phyloP scores from a whole-genome alignment of 345 rosid genomes.

The Clausena lansium region DNA sequence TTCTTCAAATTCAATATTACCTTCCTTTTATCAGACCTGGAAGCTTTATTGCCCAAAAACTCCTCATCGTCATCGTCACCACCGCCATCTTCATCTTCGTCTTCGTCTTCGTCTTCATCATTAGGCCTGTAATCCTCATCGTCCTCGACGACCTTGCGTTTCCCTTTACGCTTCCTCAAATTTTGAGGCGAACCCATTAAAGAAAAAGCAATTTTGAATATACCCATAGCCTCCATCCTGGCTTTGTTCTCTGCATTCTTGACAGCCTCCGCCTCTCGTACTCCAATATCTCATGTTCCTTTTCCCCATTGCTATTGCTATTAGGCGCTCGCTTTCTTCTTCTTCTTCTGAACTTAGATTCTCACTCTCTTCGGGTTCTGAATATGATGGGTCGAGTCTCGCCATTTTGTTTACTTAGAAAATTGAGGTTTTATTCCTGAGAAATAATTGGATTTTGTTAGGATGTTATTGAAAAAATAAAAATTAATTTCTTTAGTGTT shows the following conservation, averaged over 20 bases:
- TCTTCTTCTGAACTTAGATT: slow-evolving; percentile 32
- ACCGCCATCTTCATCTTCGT: slow-evolving; percentile 14
- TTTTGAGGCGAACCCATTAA: slow-evolving; percentile 36
- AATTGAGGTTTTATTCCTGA: too few relatives aligned
- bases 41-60: slow-evolving; percentile 20
- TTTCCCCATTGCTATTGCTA: background rate
- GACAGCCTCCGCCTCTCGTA: slow-evolving; percentile 68
- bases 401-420: slow-evolving; percentile 17
- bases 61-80: slow-evolving; percentile 34
- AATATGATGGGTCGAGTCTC: slow-evolving; percentile 14
- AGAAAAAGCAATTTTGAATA: slow-evolving; percentile 52
- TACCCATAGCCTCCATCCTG: slow-evolving; percentile 79
- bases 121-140: slow-evolving; percentile 70
- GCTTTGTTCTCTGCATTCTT: slow-evolving; percentile 79
- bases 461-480: too few relatives aligned
- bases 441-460: too few relatives aligned
- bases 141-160: slow-evolving; percentile 46
- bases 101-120: slow-evolving; percentile 25
- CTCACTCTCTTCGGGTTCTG: slow-evolving; percentile 29
- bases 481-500: too few relatives aligned
- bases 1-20: background rate
- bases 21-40: slow-evolving; percentile 37
- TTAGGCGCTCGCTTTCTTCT: slow-evolving; percentile 26
- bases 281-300: slow-evolving; percentile 37
- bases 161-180: slow-evolving; percentile 32